A percentile compares a stretch with the other conserved stretches of the same genome.
Conservation (phyloP, 208 protist genomes). For the Crithidia fasciculata region DNA sequence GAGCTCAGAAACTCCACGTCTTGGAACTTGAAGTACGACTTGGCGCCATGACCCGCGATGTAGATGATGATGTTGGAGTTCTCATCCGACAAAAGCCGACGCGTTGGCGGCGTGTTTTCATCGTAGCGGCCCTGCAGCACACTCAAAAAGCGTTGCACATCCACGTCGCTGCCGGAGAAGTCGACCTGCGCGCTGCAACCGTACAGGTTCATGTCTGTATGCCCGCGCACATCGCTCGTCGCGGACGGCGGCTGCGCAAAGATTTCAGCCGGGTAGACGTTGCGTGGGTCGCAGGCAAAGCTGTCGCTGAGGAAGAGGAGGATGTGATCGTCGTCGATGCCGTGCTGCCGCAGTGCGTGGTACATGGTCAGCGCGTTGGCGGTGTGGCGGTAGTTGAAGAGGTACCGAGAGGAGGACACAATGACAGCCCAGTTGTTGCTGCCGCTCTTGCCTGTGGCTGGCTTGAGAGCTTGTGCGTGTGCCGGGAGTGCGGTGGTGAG, state of each 20-base stretch:
- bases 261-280: constrained; percentile 84
- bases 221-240: constrained; percentile 1
- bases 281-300: constrained; percentile 97
- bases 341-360: constrained; percentile 93
- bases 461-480: too few relatives aligned
- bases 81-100: constrained; percentile 93
- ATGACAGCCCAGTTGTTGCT: constrained; percentile 95
- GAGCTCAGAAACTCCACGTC: constrained; percentile 92
- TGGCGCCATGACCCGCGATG: constrained; percentile 96
- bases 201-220: constrained; percentile 73
- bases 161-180: constrained; percentile 97
- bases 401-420: constrained; percentile 95
- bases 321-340: constrained; percentile 95
- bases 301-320: constrained; percentile 98
- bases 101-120: constrained; percentile 88
- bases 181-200: constrained; percentile 96
- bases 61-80: constrained; percentile 97
- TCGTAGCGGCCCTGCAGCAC: constrained; percentile 95
- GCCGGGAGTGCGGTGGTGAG: too few relatives aligned
- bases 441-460: not conserved
- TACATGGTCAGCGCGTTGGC: constrained; percentile 97
- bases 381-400: constrained; percentile 98
- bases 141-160: constrained; percentile 95
- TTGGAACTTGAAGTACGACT: constrained; percentile 98
- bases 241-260: constrained; percentile 46